phyloP scores from a whole-genome alignment of 1,139 yeast species.

The Blastobotrys indianensis region DNA sequence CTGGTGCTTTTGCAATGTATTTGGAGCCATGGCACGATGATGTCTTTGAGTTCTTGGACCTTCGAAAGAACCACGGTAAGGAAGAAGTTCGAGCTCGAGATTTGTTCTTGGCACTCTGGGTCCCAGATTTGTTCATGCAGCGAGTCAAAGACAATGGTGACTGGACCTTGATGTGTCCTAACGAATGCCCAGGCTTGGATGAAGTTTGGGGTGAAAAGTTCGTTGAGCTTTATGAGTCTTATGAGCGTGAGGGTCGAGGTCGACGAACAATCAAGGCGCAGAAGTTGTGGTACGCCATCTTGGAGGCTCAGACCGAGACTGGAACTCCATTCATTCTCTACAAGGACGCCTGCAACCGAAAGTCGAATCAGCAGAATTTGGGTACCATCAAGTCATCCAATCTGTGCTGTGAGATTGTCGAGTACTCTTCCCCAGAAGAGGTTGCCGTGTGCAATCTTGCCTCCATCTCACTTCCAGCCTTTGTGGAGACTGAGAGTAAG shows the following conservation, averaged over 20 bases:
- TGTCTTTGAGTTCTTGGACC: constrained; percentile 63
- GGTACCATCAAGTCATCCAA: constrained; percentile 77
- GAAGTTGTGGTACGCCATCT: constrained; percentile 67
- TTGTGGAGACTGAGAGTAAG: constrained; percentile 37
- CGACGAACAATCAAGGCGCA: constrained; percentile 60
- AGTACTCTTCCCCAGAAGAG: constrained; percentile 70
- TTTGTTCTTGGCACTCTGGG: constrained; percentile 77
- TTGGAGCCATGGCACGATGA: constrained; percentile 87
- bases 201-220: constrained; percentile 70
- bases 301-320: constrained; percentile 77
- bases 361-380: constrained; percentile 70
- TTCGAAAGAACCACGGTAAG: constrained; percentile 75
- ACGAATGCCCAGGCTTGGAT: constrained; percentile 66
- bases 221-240: constrained; percentile 52
- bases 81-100: constrained; percentile 81
- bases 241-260: constrained; percentile 58
- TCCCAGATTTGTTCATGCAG: constrained; percentile 77
- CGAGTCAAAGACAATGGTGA: constrained; percentile 62
- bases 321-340: constrained; percentile 80
- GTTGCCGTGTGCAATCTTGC: constrained; percentile 82
- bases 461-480: constrained; percentile 68
- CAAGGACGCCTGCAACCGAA: constrained; percentile 73
- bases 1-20: constrained; percentile 78
- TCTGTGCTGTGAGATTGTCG: constrained; percentile 77
- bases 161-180: constrained; percentile 77